Conservation (phyloP, 148 eudicot genomes). For the Heliosperma pusillum region DNA sequence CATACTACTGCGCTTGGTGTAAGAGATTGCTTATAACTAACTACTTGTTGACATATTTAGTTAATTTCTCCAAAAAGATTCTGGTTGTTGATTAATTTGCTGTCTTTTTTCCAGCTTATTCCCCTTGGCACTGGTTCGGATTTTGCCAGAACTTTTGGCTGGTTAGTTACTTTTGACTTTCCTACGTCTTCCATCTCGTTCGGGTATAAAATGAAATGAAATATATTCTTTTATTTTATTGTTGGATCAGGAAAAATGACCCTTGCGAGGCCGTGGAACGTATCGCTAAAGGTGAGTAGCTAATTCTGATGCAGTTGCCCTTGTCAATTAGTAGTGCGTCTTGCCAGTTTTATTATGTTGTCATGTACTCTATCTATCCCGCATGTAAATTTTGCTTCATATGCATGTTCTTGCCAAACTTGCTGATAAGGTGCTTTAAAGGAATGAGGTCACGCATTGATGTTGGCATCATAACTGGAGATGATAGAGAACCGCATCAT, state of each 20-base stretch:
- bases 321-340: slow-evolving; percentile 5
- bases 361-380: slow-evolving; percentile 7
- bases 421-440: slow-evolving; percentile 38
- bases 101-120: slow-evolving; percentile 58
- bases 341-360: background rate
- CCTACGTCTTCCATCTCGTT: slow-evolving; percentile 8
- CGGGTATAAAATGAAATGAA: slow-evolving; percentile 10
- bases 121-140: slow-evolving; percentile 99
- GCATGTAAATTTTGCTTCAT: slow-evolving; percentile 4
- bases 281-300: slow-evolving; percentile 73
- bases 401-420: slow-evolving; percentile 21
- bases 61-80: slow-evolving; percentile 15
- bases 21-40: slow-evolving; percentile 34
- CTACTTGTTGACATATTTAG: slow-evolving; percentile 4
- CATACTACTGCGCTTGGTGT: slow-evolving; percentile 88
- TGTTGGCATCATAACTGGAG: slow-evolving; percentile 64
- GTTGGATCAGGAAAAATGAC: slow-evolving; percentile 71
- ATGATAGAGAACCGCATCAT: slow-evolving; percentile 62
- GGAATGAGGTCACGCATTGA: slow-evolving; percentile 73
- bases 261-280: slow-evolving; percentile 84
- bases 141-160: slow-evolving; percentile 88
- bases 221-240: slow-evolving; percentile 13
- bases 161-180: slow-evolving; percentile 48
- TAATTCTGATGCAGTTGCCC: background rate
- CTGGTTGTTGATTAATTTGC: slow-evolving; percentile 9